Base-by-base conservation (phyloP, 169 alveolate genomes). In the Plasmodium inui region DNA sequence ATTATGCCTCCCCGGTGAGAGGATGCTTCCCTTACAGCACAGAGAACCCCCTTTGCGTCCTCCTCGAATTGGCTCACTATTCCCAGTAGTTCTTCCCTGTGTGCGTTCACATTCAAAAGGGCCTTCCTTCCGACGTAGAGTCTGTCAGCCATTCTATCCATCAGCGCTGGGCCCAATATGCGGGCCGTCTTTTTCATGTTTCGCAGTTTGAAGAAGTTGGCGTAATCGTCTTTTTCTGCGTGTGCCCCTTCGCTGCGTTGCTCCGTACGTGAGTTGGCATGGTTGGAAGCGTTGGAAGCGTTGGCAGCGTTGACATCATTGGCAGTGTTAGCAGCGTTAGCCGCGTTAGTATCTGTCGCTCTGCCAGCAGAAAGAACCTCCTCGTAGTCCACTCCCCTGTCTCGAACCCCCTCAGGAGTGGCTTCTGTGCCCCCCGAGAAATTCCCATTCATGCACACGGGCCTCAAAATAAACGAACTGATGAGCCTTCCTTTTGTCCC, bases 31-130 rank as follows among this genome's bases (percentile, higher is more conserved):
- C 55, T n/a, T 61, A 41, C 55, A 37, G 28, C 10, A 19, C n/a
- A 30, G 19, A 83, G 32, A 67, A 83, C 22, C 44, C 39, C 41
- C 67, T 76, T 76, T 17, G 55, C 55, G 9, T 86, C 85, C 22
- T 19, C 17, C 41, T 86, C 82, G n/a, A 86, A 50, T 39, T 14
- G 79, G 26, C 17, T 22, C 28, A 78, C 85, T 34, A 73, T 86
- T 12, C 70, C 22, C 26, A 67, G 26, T 37, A 86, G 30, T 19
- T 74, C 79, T 19, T 3, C 30, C 30, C 80, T 86, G 1, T 74
- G 86, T 39, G 70, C 61, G 44, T 73, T 86, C 32, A 53, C 81
- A 41, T 86, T 86, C 30, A 86, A 57, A 86, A 74, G 61, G 71
- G 41, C 26, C 2, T 32, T 85, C 39, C 70, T 30, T 5, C 70